phyloP scores from a whole-genome alignment of 2,329 filamentous ascomycete genomes.

The Sclerotinia spermophila region DNA sequence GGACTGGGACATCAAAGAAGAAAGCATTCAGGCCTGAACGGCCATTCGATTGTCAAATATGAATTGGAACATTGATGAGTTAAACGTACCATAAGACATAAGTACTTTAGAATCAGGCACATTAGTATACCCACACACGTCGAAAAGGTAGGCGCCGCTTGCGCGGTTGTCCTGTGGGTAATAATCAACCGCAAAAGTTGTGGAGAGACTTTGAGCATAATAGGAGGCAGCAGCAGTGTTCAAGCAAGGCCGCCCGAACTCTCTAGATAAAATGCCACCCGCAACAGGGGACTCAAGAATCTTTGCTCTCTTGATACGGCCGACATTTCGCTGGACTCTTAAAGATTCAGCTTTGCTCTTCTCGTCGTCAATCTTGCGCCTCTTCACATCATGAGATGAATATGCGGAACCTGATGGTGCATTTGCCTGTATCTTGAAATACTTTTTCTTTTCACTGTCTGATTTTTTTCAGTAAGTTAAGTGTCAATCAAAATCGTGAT shows the following conservation, averaged over 20 bases:
- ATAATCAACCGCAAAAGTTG: background rate
- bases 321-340: constrained; percentile 20
- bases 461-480: background rate
- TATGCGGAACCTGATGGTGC: constrained; percentile 49
- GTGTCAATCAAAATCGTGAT: background rate
- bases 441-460: constrained; percentile 59
- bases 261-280: constrained; percentile 28
- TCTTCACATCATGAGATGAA: constrained; percentile 56
- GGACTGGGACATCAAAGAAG: background rate
- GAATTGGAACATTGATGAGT: background rate
- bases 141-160: background rate
- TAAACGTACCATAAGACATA: background rate
- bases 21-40: background rate
- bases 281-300: constrained; percentile 24
- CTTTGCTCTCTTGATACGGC: constrained; percentile 26
- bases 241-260: constrained; percentile 21
- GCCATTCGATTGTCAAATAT: background rate
- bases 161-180: background rate
- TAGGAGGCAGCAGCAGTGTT: constrained; percentile 11
- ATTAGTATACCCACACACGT: background rate
- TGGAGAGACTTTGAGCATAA: constrained; percentile 9
- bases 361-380: constrained; percentile 47
- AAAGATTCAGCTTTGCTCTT: constrained; percentile 2
- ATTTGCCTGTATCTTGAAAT: constrained; percentile 61
- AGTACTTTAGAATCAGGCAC: background rate